Evolutionary conservation across 2,329 filamentous ascomycete species (phyloP).

Genomic region (Cladobotryum mycophilum): DNA sequence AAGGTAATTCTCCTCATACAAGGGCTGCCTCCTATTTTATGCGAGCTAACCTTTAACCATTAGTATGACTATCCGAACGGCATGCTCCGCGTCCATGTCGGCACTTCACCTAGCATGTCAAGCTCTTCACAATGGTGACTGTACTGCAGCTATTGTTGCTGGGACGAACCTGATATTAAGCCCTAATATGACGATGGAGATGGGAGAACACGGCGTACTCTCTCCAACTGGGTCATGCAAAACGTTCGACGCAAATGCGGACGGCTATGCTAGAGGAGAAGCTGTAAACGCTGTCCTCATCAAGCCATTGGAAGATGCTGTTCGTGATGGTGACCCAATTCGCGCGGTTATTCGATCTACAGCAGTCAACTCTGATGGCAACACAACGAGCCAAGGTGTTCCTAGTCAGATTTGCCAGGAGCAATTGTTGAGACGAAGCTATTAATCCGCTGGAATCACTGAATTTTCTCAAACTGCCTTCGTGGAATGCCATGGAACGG

Average conservation of each 20-base stretch:
- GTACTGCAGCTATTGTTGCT: conserved; percentile 23
- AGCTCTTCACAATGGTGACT: conserved; percentile 20
- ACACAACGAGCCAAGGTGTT: conserved; percentile 31
- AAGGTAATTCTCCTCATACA: conserved; percentile 14
- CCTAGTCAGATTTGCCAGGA: conserved; percentile 31
- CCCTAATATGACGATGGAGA: conserved; percentile 19
- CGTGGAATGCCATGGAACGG: conserved; percentile 36
- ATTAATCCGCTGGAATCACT: conserved; percentile 21
- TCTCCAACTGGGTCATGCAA: conserved; percentile 26
- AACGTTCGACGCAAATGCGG: conserved; percentile 37
- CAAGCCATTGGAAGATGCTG: conserved; percentile 40
- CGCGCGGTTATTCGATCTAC: conserved; percentile 33
- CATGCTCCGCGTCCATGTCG: conserved; percentile 31
- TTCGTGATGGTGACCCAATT: conserved; percentile 40
- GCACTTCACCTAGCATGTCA: conserved; percentile 32
- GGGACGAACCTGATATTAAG: conserved; percentile 26
- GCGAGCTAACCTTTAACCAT: neutral
- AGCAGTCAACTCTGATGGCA: conserved; percentile 37
- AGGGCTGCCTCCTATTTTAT: neutral
- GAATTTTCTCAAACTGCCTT: conserved; percentile 23
- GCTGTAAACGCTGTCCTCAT: conserved; percentile 38
- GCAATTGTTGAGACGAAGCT: conserved; percentile 24
- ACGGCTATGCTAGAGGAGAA: conserved; percentile 48
- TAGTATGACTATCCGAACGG: conserved; percentile 30
- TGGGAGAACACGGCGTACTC: conserved; percentile 31